A percentile compares a stretch with the other conserved stretches of the same genome.
Conservation (phyloP, 1,284 basidiomycete genomes). For the Sporisorium exsertum region DNA sequence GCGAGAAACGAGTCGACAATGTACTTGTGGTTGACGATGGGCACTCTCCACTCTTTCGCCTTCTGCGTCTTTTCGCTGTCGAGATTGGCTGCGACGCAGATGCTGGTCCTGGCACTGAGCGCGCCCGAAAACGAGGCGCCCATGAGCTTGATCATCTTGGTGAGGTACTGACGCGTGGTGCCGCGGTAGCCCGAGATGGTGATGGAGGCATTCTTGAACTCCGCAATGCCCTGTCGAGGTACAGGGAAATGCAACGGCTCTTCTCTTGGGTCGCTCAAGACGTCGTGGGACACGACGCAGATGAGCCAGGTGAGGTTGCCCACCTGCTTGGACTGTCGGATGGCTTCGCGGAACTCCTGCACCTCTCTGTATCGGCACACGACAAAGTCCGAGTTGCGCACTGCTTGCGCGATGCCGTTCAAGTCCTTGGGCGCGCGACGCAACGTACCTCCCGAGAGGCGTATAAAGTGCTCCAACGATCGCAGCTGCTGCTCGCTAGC, state of each 20-base stretch:
- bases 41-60: slow-evolving; percentile 82
- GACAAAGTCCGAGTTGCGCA: slow-evolving; percentile 75
- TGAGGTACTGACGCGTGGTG: slow-evolving; percentile 83
- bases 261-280: slow-evolving; percentile 77
- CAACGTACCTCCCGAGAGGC: slow-evolving; percentile 31
- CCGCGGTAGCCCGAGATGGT: slow-evolving; percentile 90
- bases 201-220: slow-evolving; percentile 74
- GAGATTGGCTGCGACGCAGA: slow-evolving; percentile 84
- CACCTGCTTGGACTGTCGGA: slow-evolving; percentile 75
- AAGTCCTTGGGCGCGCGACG: slow-evolving; percentile 41
- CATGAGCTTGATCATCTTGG: slow-evolving; percentile 80
- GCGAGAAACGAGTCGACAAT: slow-evolving; percentile 82
- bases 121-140: slow-evolving; percentile 84
- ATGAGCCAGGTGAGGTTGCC: slow-evolving; percentile 85
- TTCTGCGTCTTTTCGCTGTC: slow-evolving; percentile 80
- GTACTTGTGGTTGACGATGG: slow-evolving; percentile 88
- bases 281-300: slow-evolving; percentile 77
- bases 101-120: slow-evolving; percentile 78
- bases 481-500: slow-evolving; percentile 67
- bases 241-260: slow-evolving; percentile 76
- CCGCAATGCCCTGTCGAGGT: slow-evolving; percentile 70
- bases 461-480: slow-evolving; percentile 67
- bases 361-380: slow-evolving; percentile 79
- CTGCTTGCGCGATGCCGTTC: slow-evolving; percentile 48
- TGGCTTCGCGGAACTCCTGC: slow-evolving; percentile 78